phyloP scores from a whole-genome alignment of 495 filamentous ascomycete species.

The Daldinia caldariorum region DNA sequence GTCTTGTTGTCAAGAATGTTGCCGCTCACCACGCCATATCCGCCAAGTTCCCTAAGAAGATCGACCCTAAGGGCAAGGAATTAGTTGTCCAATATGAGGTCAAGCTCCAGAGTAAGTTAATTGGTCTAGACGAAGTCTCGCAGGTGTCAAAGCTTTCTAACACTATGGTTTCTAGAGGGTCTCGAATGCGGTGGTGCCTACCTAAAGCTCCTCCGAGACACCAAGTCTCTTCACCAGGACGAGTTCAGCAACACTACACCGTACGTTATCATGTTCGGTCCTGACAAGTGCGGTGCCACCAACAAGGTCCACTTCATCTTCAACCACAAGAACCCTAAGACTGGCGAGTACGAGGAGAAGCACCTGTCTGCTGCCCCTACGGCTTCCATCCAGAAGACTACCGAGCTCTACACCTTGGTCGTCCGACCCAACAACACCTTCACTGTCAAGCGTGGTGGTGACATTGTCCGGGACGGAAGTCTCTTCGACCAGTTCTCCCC shows the following conservation, averaged over 20 bases:
- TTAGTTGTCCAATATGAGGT: constrained; percentile 99
- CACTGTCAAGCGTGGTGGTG: constrained; percentile 88
- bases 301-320: constrained; percentile 99
- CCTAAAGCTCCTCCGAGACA: constrained; percentile 98
- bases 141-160: constrained; percentile 45
- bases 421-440: constrained; percentile 96
- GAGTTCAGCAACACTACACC: constrained; percentile 98
- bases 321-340: constrained; percentile 99
- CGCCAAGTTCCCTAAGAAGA: constrained; percentile 95
- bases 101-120: constrained; percentile 90
- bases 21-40: constrained; percentile 99
- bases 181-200: constrained; percentile 99
- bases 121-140: constrained; percentile 9
- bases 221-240: constrained; percentile 93
- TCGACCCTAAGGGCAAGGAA: constrained; percentile 96
- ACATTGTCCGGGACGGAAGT: constrained; percentile 83
- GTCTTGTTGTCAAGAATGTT: constrained; percentile 94
- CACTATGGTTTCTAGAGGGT: constrained; percentile 67
- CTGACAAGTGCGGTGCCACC: constrained; percentile 98
- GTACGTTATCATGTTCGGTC: constrained; percentile 99
- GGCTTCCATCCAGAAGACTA: constrained; percentile 88
- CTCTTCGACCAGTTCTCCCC: constrained; percentile 95
- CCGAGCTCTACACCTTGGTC: constrained; percentile 94
- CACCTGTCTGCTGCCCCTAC: constrained; percentile 86
- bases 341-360: constrained; percentile 99